Conservation (phyloP, 495 filamentous ascomycete genomes). For the Penicillium crystallinum region DNA sequence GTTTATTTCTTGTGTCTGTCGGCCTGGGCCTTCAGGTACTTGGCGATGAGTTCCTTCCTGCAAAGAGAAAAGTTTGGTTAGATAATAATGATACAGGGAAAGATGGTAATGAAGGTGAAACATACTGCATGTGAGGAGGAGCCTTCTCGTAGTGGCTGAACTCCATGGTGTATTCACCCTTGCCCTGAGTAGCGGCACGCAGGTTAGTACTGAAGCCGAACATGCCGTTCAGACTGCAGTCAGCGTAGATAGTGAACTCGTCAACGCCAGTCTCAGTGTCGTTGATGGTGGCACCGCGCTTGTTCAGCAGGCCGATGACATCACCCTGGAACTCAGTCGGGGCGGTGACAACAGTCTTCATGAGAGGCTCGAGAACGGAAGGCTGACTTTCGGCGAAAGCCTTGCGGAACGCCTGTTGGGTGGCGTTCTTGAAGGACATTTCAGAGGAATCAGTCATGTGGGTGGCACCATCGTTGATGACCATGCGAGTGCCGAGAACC, state of each 20-base stretch:
- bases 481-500: slow-evolving; percentile 84
- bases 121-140: slow-evolving; percentile 83
- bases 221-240: slow-evolving; percentile 93
- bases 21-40: slow-evolving; percentile 80
- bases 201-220: slow-evolving; percentile 92
- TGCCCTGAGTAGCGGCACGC: slow-evolving; percentile 92
- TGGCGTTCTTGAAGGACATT: slow-evolving; percentile 96
- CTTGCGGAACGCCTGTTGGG: slow-evolving; percentile 96
- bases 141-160: slow-evolving; percentile 91
- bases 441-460: slow-evolving; percentile 98
- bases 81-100: slow-evolving; percentile 3
- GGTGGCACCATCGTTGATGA: slow-evolving; percentile 93
- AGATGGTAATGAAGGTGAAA: slow-evolving; percentile 13
- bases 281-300: slow-evolving; percentile 89
- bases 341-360: slow-evolving; percentile 96
- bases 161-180: slow-evolving; percentile 99
- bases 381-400: slow-evolving; percentile 76
- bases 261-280: slow-evolving; percentile 94
- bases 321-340: slow-evolving; percentile 98
- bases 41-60: slow-evolving; percentile 82
- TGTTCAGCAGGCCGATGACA: slow-evolving; percentile 91
- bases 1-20: slow-evolving; percentile 65
- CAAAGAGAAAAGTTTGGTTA: slow-evolving; percentile 12
- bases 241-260: slow-evolving; percentile 91
- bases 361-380: slow-evolving; percentile 85